Base-by-base conservation (phyloP, 768 basidiomycete species). In the Kwoniella bestiolae region DNA sequence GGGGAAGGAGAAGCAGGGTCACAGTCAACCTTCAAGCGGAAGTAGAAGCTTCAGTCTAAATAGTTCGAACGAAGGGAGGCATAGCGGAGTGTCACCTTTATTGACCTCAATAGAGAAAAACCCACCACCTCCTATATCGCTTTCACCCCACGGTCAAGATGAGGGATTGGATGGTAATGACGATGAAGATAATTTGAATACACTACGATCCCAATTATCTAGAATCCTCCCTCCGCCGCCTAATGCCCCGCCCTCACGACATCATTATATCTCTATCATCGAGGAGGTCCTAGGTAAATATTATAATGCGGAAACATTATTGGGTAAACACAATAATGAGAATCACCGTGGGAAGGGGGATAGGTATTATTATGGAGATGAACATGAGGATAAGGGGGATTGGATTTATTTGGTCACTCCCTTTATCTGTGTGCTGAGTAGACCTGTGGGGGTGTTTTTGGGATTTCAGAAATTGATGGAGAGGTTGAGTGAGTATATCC, bases 381-480 rank as follows among this genome's bases (percentile, higher is more conserved):
- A 31, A 46, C 55, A 4, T 44, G 52, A 9, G 64, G 67, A 34
- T 3, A 72, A 74, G 50, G 60, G 34, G 23, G 66, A 75, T 44
- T 78, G 74, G 76, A 67, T 78, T 5, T 74, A 68, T 35, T 38
- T 78, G 16, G 67, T 58, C 47, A 78, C 76, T 38, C 76, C 76
- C 6, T 78, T 78, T 53, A 28, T 72, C 57, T 78, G 76, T 44
- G 72, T 70, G 44, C 52, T 74, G 52, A 67, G 61, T 26, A 53
- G 72, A 28, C 72, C 74, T 21, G 63, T 68, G 9, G 74, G 72
- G 0, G 57, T 78, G n/a, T 78, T 67, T 44, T 55, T 73, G n/a
- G 74, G 71, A 2, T 78, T 78, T 41, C 67, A 70, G 50, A 70
- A 75, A 31, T 57, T 78, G 44, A 74, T 69, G 68, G 64, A 70